These are phyloP conservation scores for Nepenthes alata DNA, from an alignment of 179 eudicot species.

Conservation along the genomic window DNA sequence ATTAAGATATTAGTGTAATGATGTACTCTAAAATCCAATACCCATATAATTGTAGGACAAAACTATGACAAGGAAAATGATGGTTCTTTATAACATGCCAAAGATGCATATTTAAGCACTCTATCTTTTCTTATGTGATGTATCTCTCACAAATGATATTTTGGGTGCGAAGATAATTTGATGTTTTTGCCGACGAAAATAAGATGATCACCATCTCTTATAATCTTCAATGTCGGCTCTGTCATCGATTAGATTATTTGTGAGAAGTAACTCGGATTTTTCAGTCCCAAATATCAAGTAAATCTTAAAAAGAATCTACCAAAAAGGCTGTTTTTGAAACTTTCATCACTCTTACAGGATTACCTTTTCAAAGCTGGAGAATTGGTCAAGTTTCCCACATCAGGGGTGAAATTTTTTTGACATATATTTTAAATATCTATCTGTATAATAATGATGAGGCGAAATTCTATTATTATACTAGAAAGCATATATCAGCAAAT, in stretches of 20 bases:
- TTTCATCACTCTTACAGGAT: slow-evolving; percentile 35
- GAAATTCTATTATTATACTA: no score
- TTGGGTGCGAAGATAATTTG: not conserved
- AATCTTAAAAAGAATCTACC: slow-evolving; percentile 47
- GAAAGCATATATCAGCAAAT: no score
- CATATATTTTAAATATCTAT: not conserved
- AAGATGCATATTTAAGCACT: not conserved
- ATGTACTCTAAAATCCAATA: not conserved
- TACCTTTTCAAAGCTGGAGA: slow-evolving; percentile 8
- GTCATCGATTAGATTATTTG: slow-evolving; percentile 28
- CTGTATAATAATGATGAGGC: no score
- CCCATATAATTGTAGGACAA: not conserved
- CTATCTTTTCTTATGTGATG: not conserved
- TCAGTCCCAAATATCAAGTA: slow-evolving; percentile 38
- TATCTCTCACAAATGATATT: not conserved
- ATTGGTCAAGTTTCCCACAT: slow-evolving; percentile 11
- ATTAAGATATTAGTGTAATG: no score
- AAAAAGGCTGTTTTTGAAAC: slow-evolving; percentile 28
- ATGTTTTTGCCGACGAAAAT: slow-evolving; percentile 20
- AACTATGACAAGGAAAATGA: not conserved
- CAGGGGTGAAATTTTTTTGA: slow-evolving; percentile 1
- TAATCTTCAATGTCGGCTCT: slow-evolving; percentile 58
- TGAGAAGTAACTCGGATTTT: slow-evolving; percentile 33
- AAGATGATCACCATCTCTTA: slow-evolving; percentile 73
- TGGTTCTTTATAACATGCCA: not conserved